phyloP scores from a whole-genome alignment of 495 filamentous ascomycete species.

The Hypoxylon lienhwacheense region DNA sequence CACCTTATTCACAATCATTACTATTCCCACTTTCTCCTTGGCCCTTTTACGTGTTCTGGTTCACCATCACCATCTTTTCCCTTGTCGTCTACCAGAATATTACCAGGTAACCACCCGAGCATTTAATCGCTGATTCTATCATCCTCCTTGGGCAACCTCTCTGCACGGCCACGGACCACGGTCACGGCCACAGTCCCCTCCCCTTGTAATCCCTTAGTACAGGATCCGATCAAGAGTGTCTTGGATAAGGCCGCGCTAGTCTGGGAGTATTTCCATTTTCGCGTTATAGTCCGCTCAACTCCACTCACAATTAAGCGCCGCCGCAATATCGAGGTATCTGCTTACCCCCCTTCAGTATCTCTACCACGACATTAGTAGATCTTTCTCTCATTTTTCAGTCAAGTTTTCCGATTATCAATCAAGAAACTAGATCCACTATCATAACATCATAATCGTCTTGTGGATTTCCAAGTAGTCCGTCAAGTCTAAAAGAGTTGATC shows the following conservation, averaged over 20 bases:
- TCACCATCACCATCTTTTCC: no score
- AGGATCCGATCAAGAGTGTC: conserved; percentile 33
- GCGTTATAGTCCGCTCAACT: conserved; percentile 19
- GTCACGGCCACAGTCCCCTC: conserved; percentile 11
- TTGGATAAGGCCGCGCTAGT: conserved; percentile 15
- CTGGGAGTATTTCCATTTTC: conserved; percentile 37
- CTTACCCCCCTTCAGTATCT: conserved; percentile 17
- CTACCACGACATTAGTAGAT: conserved; percentile 18
- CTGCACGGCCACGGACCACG: no score
- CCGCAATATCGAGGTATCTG: conserved; percentile 26
- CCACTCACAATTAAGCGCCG: conserved; percentile 36
- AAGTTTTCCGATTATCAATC: conserved; percentile 23
- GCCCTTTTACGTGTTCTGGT: no score
- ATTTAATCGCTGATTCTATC: no score
- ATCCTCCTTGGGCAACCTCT: no score
- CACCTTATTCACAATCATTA: no score
- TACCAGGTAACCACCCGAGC: no score
- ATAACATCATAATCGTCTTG: not conserved
- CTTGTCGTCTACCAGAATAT: no score
- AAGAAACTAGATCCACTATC: conserved; percentile 5
- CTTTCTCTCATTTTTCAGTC: conserved; percentile 16
- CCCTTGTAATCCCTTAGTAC: conserved; percentile 22
- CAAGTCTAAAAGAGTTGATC: conserved; percentile 13
- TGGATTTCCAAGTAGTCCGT: conserved; percentile 3
- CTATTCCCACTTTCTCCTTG: no score